Evolutionary conservation across 495 filamentous ascomycete genomes (phyloP).

Genomic region (Bathelium albidoporum): DNA sequence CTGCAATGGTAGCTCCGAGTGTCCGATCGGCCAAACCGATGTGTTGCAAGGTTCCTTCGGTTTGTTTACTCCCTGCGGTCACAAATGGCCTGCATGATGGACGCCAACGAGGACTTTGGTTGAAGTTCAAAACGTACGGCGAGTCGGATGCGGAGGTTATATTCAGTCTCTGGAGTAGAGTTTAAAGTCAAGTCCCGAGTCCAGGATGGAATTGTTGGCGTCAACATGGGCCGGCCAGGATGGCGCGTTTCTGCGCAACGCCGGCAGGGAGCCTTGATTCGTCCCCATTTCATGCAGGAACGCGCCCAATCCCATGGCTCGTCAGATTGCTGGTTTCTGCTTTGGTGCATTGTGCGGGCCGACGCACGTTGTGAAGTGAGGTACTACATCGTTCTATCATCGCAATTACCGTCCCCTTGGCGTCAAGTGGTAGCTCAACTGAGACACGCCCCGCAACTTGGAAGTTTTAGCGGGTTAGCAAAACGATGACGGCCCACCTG

Average conservation of each 20-base stretch:
- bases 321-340: not conserved
- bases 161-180: not conserved
- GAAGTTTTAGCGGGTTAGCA: no score
- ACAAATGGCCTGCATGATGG: not conserved
- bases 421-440: no score
- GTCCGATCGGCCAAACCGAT: not conserved
- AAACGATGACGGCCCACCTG: no score
- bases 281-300: not conserved
- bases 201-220: not conserved
- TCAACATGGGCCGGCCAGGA: conserved; percentile 1
- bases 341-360: no score
- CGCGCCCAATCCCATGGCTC: not conserved
- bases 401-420: no score
- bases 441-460: no score
- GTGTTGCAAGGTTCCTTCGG: not conserved
- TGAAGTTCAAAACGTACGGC: not conserved
- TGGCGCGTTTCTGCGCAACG: conserved; percentile 5
- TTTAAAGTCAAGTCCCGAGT: not conserved
- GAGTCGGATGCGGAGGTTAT: not conserved
- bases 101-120: not conserved
- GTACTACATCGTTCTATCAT: no score
- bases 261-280: not conserved
- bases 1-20: not conserved
- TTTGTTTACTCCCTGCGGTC: not conserved
- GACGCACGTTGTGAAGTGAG: no score